phyloP scores from a whole-genome alignment of 441 rosid genomes.

The Sinapis alba region DNA sequence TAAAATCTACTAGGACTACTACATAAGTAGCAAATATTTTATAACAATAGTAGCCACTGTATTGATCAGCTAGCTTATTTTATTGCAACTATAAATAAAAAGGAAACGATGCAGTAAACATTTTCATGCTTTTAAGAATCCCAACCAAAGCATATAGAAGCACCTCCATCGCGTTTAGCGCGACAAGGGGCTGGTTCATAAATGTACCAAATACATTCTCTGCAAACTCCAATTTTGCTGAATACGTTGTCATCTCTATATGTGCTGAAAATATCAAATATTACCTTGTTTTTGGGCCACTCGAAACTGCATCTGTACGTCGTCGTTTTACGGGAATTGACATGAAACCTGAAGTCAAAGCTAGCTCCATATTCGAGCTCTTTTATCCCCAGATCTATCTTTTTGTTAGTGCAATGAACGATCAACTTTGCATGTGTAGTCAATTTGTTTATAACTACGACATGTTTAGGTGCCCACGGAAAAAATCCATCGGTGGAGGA shows the following conservation, averaged over 20 bases:
- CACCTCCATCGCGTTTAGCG: slow-evolving; percentile 7
- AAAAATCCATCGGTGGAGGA: background rate
- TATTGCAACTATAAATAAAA: background rate
- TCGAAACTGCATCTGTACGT: slow-evolving; percentile 7
- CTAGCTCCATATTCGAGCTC: background rate
- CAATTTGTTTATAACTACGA: slow-evolving; percentile 10
- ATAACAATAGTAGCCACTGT: background rate
- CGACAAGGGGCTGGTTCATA: slow-evolving; percentile 20
- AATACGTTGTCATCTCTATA: background rate
- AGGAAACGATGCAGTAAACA: background rate
- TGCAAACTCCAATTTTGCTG: slow-evolving; percentile 11
- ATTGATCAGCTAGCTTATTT: background rate
- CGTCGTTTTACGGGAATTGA: slow-evolving; percentile 15
- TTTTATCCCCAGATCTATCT: background rate
- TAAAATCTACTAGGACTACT: background rate
- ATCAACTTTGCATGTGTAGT: background rate
- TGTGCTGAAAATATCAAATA: slow-evolving; percentile 18
- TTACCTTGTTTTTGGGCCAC: background rate
- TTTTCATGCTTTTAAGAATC: background rate
- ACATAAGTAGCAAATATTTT: background rate
- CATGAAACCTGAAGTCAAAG: slow-evolving; percentile 16
- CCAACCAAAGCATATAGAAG: slow-evolving; percentile 14
- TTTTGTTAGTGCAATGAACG: slow-evolving; percentile 13
- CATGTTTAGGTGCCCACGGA: slow-evolving; percentile 23
- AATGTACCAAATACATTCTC: slow-evolving; percentile 25